Conservation (phyloP, 257 asterid species). For the Catharanthus roseus region DNA sequence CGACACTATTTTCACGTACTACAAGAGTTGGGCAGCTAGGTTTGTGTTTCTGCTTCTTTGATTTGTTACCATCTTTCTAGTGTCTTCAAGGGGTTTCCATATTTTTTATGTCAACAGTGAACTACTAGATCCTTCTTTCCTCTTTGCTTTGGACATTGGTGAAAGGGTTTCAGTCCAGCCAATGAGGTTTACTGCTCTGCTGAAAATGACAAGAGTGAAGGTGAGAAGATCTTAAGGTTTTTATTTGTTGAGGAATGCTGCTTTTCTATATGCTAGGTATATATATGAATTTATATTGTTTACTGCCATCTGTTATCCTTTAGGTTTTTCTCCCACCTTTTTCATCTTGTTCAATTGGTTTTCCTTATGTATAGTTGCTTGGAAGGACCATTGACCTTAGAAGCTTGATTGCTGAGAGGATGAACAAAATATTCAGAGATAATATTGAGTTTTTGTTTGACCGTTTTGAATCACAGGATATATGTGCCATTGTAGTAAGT, state of each 20-base stretch:
- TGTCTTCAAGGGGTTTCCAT: conserved; percentile 1
- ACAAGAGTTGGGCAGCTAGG: conserved; percentile 99
- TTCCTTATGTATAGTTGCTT: conserved; percentile 50
- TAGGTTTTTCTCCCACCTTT: conserved; percentile 7
- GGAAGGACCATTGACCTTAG: conserved; percentile 96
- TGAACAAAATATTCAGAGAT: conserved; percentile 82
- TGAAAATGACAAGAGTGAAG: conserved; percentile 87
- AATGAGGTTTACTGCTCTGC: conserved; percentile 67
- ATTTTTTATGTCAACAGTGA: conserved; percentile 46
- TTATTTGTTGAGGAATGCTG: neutral
- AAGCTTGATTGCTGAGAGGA: conserved; percentile 79
- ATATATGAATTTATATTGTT: conserved; percentile 2
- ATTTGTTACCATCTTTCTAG: conserved; percentile 9
- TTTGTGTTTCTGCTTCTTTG: conserved; percentile 23
- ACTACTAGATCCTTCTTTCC: conserved; percentile 92
- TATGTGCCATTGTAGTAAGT: conserved; percentile 91
- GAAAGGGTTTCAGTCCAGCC: conserved; percentile 90
- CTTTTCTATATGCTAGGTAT: conserved; percentile 1
- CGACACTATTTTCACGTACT: conserved; percentile 75
- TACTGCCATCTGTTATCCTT: neutral
- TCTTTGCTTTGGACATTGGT: conserved; percentile 80
- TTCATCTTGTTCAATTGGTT: conserved; percentile 10
- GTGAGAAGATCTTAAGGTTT: conserved; percentile 33
- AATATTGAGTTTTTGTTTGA: conserved; percentile 89
- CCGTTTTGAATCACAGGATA: conserved; percentile 90